A percentile compares a stretch with the other conserved stretches of the same genome.
These are phyloP conservation scores for Cryptococcus sp. DNA, from an alignment of 1,284 basidiomycete species.

Conservation along the genomic window DNA sequence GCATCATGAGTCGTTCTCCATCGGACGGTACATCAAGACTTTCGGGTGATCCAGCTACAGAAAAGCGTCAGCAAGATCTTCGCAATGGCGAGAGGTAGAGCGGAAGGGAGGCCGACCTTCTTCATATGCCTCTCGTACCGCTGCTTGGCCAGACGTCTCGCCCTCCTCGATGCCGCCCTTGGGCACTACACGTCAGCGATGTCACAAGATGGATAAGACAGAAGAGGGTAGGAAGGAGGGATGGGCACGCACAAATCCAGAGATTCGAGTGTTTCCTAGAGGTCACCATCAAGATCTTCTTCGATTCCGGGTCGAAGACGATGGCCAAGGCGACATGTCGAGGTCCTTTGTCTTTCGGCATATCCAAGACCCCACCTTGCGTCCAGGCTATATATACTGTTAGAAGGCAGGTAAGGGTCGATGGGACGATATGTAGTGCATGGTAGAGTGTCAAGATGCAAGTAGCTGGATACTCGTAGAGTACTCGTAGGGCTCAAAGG, in stretches of 20 bases:
- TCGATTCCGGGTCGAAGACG: slow-evolving; percentile 23
- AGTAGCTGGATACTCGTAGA: no score
- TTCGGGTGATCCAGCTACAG: slow-evolving; percentile 24
- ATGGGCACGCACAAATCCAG: slow-evolving; percentile 39
- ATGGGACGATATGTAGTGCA: no score
- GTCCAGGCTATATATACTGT: no score
- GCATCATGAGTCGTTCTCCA: slow-evolving; percentile 12
- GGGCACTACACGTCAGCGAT: slow-evolving; percentile 26
- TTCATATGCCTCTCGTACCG: slow-evolving; percentile 42
- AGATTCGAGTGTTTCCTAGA: slow-evolving; percentile 35
- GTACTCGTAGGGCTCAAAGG: no score
- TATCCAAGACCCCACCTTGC: no score
- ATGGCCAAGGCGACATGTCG: slow-evolving; percentile 42
- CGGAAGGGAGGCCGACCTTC: slow-evolving; percentile 26
- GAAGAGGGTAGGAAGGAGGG: background rate
- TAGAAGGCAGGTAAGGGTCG: no score
- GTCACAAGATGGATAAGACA: background rate
- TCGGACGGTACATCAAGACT: slow-evolving; percentile 13
- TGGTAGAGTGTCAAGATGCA: no score
- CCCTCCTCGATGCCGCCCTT: slow-evolving; percentile 44
- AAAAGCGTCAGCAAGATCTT: background rate
- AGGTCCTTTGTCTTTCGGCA: slow-evolving; percentile 14
- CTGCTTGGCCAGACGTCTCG: slow-evolving; percentile 39
- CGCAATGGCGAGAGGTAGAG: background rate
- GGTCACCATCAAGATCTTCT: slow-evolving; percentile 39